Conservation (phyloP, 169 alveolate genomes). For the Plasmodium sp. region DNA sequence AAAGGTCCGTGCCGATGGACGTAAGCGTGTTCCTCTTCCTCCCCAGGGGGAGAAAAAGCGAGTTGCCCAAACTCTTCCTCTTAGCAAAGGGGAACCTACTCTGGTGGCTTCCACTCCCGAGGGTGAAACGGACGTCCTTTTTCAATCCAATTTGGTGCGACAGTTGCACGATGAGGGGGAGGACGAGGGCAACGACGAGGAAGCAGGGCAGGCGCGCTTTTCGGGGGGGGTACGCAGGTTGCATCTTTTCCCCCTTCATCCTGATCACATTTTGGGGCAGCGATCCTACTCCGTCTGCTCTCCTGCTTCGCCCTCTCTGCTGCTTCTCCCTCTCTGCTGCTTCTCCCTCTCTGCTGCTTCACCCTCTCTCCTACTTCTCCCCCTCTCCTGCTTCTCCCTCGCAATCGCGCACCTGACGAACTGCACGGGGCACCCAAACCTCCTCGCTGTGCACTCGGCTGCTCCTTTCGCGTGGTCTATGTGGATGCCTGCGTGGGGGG, state of each 20-base stretch:
- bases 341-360: too few relatives aligned
- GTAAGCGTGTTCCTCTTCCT: slow-evolving; percentile 2
- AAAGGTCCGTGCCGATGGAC: not conserved
- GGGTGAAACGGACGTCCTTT: not conserved
- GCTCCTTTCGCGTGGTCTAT: not conserved
- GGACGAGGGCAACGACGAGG: not conserved
- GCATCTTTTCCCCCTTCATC: slow-evolving; percentile 94
- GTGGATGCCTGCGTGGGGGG: not conserved
- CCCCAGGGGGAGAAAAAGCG: not conserved
- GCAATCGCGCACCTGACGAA: not conserved
- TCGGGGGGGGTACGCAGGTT: slow-evolving; percentile 83
- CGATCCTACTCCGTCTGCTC: too few relatives aligned
- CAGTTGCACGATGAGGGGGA: not conserved
- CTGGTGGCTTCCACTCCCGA: not conserved
- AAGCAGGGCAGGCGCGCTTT: not conserved
- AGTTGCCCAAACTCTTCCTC: not conserved
- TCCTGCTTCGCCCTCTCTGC: too few relatives aligned
- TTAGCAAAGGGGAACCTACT: not conserved
- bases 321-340: not conserved
- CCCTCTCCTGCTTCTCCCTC: not conserved
- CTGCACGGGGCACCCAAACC: not conserved
- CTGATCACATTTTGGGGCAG: slow-evolving; percentile 21
- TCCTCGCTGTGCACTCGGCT: not conserved
- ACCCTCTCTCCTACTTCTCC: not conserved
- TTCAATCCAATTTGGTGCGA: not conserved